Evolutionary conservation across 768 basidiomycete genomes (phyloP), one percentile per base, ranked within the genome.

Genomic region (Pleurotus tuoliensis): DNA sequence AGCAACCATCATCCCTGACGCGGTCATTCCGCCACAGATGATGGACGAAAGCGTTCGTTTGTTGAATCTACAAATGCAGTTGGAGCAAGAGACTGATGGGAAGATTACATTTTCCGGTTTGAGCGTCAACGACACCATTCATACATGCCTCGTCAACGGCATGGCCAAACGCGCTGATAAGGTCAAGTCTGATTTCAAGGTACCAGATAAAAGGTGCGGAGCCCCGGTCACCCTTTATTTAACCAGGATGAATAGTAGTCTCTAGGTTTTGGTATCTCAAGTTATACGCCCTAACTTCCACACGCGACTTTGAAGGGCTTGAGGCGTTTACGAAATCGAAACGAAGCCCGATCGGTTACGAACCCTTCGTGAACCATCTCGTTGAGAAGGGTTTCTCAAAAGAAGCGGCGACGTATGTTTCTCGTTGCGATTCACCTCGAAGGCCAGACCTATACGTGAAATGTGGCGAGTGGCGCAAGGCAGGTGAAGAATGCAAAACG

Each of bases 271-370:
- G 94, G 94, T 90, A 93, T 72, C 66, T 93, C 61, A 98, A 97
- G 68, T 70, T 99, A 4, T 82, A 92, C 53, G 90, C 94, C 0
- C 71, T 98, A 55, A 87, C 88, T 8, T 78, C 80, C n/a, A 74
- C 82, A 18, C 78, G 84, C 57, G 93, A 97, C 69, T 98, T 94
- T 69, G 90, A 94, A 34, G 85, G 81, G 1, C 78, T 98, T 12
- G 94, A 98, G 47, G 67, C 79, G 0, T 96, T 99, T 67, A 84
- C 94, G 1, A 89, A 86, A 62, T 89, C 88, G 37, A 94, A 84
- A 71, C 82, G 92, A 62, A 93, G 90, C 69, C 95, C 96, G 3
- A 98, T 98, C 57, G 96, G 97, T 1, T 98, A 96, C 65, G 95
- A 98, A 66, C 81, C 88, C 0, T 94, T 94, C 67, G 93, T 94